Base-by-base conservation (phyloP, 2,329 filamentous ascomycete species). In the Pleochaeta shiraiana region DNA sequence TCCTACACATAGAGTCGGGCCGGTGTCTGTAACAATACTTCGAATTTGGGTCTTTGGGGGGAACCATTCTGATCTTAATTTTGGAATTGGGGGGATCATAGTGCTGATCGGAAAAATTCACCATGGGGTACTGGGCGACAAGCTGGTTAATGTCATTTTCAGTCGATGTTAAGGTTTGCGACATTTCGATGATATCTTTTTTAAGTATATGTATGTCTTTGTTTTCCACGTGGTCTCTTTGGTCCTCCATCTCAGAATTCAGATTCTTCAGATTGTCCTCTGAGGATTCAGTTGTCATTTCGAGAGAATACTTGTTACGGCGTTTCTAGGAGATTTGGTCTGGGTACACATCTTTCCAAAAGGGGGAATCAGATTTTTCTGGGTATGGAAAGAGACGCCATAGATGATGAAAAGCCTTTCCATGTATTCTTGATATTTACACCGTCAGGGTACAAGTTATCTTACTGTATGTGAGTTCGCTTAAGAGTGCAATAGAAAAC, bases 1-100 rank as follows among this genome's bases (percentile, higher is more conserved):
- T 84, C 67, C 91, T 82, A 76, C 93, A 98, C 76, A 96, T 95
- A 64, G 92, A 84, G 74, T 97, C 93, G 1, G 93, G 93, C 64
- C 88, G 82, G 75, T 98, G 93, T 65, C 93, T 85, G 74, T 98
- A 98, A 77, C 93, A 98, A 77, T 87, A 97, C 74, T 88, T 93
- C 70, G 90, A 95, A 73, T 91, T 95, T 39, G 79, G 81, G 67
- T 83, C 81, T 70, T 77, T 76, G 55, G 72, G 76, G 61, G 73
- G 73, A 28, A 72, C 73, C 64, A 71, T 69, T 65, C 70, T 65
- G 69, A 74, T 75, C 67, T 75, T 74, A 45, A 64, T 37, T 65
- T 79, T 77, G 7, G 77, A 76, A 66, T 87, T 86, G 65, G 90
- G 77, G 19, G 89, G 89, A 37, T 90, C 89, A 75, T 97, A 96